phyloP scores from a whole-genome alignment of 805 yeast genomes.

The Myxozyma mucilagina region DNA sequence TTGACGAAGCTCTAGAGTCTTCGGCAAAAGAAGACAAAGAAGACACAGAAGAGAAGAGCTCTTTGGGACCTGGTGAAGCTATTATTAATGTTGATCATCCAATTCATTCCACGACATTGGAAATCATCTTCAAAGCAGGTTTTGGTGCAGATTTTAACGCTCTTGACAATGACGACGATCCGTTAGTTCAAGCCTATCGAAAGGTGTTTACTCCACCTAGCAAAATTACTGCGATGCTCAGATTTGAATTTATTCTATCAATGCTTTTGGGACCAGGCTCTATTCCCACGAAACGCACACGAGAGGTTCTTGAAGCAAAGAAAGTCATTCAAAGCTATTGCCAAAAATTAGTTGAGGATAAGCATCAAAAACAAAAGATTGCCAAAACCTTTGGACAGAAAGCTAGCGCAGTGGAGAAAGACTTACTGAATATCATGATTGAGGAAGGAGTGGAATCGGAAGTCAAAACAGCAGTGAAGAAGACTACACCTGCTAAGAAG shows the following conservation, averaged over 20 bases:
- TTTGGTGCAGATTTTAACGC: constrained; percentile 24
- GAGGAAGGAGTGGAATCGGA: constrained; percentile 12
- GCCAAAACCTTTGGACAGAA: constrained; percentile 17
- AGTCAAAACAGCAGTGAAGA: neutral
- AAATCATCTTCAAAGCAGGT: constrained; percentile 24
- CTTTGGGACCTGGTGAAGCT: constrained; percentile 1
- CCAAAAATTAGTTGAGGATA: constrained; percentile 14
- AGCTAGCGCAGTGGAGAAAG: constrained; percentile 7
- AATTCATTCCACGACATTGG: constrained; percentile 24
- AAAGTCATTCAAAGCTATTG: constrained; percentile 5
- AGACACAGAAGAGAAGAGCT: neutral
- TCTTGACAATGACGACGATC: constrained; percentile 11
- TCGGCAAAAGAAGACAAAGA: neutral
- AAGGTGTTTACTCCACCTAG: constrained; percentile 4
- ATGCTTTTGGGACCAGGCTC: constrained; percentile 3
- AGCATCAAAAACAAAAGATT: constrained; percentile 20
- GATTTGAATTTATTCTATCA: neutral
- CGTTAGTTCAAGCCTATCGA: constrained; percentile 18
- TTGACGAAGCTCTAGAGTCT: neutral
- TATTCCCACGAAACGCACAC: constrained; percentile 9
- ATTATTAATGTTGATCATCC: constrained; percentile 10
- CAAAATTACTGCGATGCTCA: neutral
- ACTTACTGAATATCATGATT: constrained; percentile 17
- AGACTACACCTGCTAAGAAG: constrained; percentile 7
- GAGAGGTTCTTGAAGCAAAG: neutral